Evolutionary conservation across 371 early-diverging fungal genomes (phyloP).

Genomic region (Mortierella polycephala): DNA sequence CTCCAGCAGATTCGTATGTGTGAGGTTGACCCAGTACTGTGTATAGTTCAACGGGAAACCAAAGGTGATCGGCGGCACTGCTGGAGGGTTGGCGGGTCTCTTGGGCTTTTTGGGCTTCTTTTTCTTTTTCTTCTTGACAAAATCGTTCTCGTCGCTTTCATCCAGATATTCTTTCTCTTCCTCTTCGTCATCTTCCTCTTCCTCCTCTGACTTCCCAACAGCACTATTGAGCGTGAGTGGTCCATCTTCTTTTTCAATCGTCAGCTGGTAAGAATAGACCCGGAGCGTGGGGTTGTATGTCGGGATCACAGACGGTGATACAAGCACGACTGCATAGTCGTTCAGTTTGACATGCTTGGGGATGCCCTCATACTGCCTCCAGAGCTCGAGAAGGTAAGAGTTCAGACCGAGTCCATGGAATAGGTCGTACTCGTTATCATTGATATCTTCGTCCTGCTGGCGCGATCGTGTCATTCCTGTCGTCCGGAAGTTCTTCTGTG

Average conservation of each 20-base stretch:
- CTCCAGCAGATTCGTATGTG: constrained; percentile 27
- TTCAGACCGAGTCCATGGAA: constrained; percentile 31
- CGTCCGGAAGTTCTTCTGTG: constrained; percentile 34
- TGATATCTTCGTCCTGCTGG: constrained; percentile 1
- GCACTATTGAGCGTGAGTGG: background rate
- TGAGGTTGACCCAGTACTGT: constrained; percentile 70
- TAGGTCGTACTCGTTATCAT: constrained; percentile 23
- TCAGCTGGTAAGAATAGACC: constrained; percentile 54
- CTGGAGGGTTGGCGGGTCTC: constrained; percentile 26
- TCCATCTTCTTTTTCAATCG: constrained; percentile 11
- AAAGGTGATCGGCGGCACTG: constrained; percentile 37
- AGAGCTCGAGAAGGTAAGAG: constrained; percentile 46
- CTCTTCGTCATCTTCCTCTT: constrained; percentile 8
- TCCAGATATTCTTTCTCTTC: constrained; percentile 26
- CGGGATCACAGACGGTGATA: constrained; percentile 80
- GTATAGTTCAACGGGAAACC: constrained; percentile 67
- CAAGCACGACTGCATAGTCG: constrained; percentile 65
- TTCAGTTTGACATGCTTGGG: constrained; percentile 30
- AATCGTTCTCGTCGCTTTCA: constrained; percentile 13
- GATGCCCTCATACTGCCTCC: constrained; percentile 52
- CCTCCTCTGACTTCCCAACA: constrained; percentile 2
- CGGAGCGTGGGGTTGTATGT: constrained; percentile 80
- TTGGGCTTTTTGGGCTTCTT: constrained; percentile 41
- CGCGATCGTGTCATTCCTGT: background rate
- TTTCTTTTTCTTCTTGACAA: constrained; percentile 18